These are phyloP conservation scores for Fusarium odoratissimum DNA, from an alignment of 2,329 filamentous ascomycete genomes.

Conservation along the genomic window DNA sequence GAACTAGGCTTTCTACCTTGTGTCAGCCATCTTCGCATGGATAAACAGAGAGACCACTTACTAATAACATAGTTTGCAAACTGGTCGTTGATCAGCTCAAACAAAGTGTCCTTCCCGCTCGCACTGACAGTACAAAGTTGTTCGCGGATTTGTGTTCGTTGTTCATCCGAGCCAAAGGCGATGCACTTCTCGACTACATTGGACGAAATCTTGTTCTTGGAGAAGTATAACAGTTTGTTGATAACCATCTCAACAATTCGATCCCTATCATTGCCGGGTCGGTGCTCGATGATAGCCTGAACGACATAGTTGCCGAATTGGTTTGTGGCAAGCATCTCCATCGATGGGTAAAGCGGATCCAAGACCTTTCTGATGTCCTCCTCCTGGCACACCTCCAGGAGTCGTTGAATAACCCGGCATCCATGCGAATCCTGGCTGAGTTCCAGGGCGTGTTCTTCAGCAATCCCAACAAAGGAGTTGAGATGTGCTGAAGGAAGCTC, in stretches of 20 bases:
- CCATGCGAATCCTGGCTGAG: constrained; percentile 86
- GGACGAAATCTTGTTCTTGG: constrained; percentile 96
- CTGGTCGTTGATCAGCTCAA: constrained; percentile 85
- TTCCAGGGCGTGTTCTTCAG: constrained; percentile 78
- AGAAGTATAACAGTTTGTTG: constrained; percentile 76
- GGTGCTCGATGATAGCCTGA: constrained; percentile 88
- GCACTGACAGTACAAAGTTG: constrained; percentile 69
- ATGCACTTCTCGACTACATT: constrained; percentile 98
- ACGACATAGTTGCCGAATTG: constrained; percentile 97
- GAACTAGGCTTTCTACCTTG: constrained; percentile 79
- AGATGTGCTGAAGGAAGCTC: constrained; percentile 81
- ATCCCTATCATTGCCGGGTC: constrained; percentile 75
- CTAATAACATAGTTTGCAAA: constrained; percentile 97
- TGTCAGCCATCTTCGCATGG: constrained; percentile 22
- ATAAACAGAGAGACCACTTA: constrained; percentile 65
- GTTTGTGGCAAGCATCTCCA: constrained; percentile 80
- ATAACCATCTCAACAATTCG: constrained; percentile 81
- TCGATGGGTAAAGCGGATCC: constrained; percentile 79
- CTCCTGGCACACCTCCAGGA: constrained; percentile 84
- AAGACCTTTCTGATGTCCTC: constrained; percentile 79
- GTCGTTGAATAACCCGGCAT: constrained; percentile 92
- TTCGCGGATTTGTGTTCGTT: constrained; percentile 76
- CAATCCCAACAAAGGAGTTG: constrained; percentile 84
- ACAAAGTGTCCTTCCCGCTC: constrained; percentile 76
- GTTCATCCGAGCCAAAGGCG: constrained; percentile 73